Conservation (phyloP, 202 grass and related monocot species). For the Panicum hallii region DNA sequence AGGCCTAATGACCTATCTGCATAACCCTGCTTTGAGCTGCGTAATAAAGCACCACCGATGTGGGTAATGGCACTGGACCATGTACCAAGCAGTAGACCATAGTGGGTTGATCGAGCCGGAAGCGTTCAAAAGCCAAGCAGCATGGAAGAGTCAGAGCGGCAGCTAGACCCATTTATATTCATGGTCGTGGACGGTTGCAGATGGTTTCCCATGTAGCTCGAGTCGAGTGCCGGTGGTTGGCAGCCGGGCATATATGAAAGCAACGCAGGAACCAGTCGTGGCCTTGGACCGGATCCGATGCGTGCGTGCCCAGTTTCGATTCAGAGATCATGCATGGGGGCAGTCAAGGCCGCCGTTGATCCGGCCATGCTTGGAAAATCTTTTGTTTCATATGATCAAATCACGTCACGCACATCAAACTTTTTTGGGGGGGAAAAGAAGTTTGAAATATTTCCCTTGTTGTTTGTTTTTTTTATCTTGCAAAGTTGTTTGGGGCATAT, state of each 20-base stretch:
- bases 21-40: neutral
- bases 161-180: neutral
- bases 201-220: neutral
- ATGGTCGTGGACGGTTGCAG: neutral
- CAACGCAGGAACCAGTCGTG: slow-evolving; percentile 31
- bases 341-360: slow-evolving; percentile 26
- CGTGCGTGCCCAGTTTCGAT: neutral
- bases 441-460: neutral
- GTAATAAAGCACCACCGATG: neutral
- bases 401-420: neutral
- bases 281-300: slow-evolving; percentile 30
- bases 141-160: slow-evolving; percentile 4
- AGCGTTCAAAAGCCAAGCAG: slow-evolving; percentile 32
- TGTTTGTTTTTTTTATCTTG: neutral
- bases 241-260: slow-evolving; percentile 15
- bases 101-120: neutral
- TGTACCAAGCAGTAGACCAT: neutral
- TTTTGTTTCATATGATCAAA: neutral
- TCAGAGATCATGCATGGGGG: neutral
- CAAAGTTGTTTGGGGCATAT: neutral
- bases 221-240: slow-evolving; percentile 15
- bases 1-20: neutral
- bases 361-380: neutral
- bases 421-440: neutral
- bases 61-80: neutral